Conservation (phyloP, 768 basidiomycete genomes). For the Leccinum boreale region DNA sequence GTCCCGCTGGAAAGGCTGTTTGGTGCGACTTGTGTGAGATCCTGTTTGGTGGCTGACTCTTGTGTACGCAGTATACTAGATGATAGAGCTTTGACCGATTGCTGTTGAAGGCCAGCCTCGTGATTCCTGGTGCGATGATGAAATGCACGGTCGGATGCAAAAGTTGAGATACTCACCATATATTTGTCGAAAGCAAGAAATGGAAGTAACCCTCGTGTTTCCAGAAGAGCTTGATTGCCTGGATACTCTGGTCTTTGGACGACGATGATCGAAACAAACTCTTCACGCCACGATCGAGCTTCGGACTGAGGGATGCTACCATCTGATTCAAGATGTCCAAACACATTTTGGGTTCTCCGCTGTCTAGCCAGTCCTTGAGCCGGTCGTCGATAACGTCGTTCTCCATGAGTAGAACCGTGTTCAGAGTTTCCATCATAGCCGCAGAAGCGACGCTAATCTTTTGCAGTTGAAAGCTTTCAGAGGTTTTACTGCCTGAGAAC, state of each 20-base stretch:
- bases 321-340: conserved; percentile 8
- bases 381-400: conserved; percentile 1
- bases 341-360: conserved; percentile 2
- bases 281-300: background rate
- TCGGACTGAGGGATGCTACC: background rate
- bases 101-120: background rate
- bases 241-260: background rate
- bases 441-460: conserved; percentile 5
- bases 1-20: background rate
- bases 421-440: conserved; percentile 4
- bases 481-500: background rate
- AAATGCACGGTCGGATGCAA: background rate
- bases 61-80: background rate
- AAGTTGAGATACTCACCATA: background rate
- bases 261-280: background rate
- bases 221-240: conserved; percentile 7
- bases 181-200: conserved; percentile 9
- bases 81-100: background rate
- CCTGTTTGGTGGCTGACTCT: background rate
- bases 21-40: background rate
- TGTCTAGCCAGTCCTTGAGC: conserved; percentile 7
- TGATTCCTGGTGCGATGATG: background rate
- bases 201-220: conserved; percentile 6
- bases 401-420: background rate
- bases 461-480: conserved; percentile 3